Base-by-base conservation (phyloP, 148 eudicot species). In the Rhododendron griersonianum region DNA sequence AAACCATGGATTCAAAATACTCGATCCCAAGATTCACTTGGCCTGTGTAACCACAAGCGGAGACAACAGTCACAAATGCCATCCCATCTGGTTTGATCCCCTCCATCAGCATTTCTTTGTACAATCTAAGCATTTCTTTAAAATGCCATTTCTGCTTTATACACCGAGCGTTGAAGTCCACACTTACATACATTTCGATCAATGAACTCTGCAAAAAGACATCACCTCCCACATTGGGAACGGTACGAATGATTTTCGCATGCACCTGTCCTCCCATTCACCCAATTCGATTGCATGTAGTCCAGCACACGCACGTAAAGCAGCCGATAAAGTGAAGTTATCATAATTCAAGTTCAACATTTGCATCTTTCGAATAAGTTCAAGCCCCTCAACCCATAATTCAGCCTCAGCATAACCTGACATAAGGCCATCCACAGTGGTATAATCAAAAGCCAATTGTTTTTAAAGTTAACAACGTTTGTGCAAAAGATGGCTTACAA, bases 91-190 rank as follows among this genome's bases (percentile, higher is more conserved):
- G 95, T 67, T 80, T 91, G 83, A 91, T 86, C 76, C 94, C 94
- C 86, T 89, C 91, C 45, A 30, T 84, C 67, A 94, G 85, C 94
- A 94, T 95, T 13, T 92, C 88, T 59, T 88, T 83, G 82, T 92
- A 94, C 83, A 94, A 80, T 41, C 15, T 44, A 77, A 92, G 88
- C 71, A 93, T 93, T 83, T 92, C 87, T 35, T 63, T 28, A 61
- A 87, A 89, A 41, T 85, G 78, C 95, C 96, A 69, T 89, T 90
- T 88, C 91, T 92, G 79, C 95, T 94, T 33, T 91, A 91, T 2
- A 91, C 92, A 84, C 95, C 93, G 30, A 95, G 86, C 91, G 94
- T 93, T 47, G 96, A 95, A 50, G 94, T 94, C 95, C 98, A 93
- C 94, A 92, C 80, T 91, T 94, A 1, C 98, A 89, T 94, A 94